A percentile compares a stretch with the other conserved stretches of the same genome.
Evolutionary conservation across 768 basidiomycete genomes (phyloP).

Genomic region (Leccinum longicurvipes): DNA sequence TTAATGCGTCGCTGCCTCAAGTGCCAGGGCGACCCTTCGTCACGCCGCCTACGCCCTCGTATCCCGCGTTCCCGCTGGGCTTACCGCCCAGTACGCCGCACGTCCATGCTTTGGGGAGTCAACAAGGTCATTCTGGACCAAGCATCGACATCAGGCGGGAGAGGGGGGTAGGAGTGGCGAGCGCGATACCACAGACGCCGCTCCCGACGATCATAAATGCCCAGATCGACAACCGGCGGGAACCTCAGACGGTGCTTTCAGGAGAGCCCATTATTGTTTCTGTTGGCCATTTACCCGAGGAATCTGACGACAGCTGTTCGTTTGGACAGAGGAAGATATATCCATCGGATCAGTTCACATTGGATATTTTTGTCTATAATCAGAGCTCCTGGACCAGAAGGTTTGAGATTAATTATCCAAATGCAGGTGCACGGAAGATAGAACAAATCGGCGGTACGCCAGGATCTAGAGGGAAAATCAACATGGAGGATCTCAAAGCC

Average conservation of each 20-base stretch:
- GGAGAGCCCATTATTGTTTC: constrained; percentile 70
- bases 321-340: constrained; percentile 50
- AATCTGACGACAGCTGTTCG: constrained; percentile 10
- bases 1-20: too few species aligned
- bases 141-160: constrained; percentile 69
- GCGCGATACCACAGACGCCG: constrained; percentile 48
- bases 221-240: constrained; percentile 33
- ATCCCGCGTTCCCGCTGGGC: constrained; percentile 60
- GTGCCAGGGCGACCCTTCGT: constrained; percentile 17
- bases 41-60: constrained; percentile 63
- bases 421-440: constrained; percentile 44
- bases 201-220: constrained; percentile 48
- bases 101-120: constrained; percentile 51
- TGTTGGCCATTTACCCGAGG: constrained; percentile 46
- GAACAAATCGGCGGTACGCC: constrained; percentile 26
- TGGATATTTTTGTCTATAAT: constrained; percentile 89
- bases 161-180: constrained; percentile 37
- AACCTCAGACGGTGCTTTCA: constrained; percentile 7
- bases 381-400: constrained; percentile 70
- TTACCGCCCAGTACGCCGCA: constrained; percentile 49
- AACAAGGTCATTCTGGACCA: constrained; percentile 47
- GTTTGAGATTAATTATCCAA: constrained; percentile 73
- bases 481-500: constrained; percentile 27
- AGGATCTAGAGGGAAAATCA: constrained; percentile 15
- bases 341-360: constrained; percentile 69